Conservation (phyloP, 768 basidiomycete species). For the Lactarius quietus region DNA sequence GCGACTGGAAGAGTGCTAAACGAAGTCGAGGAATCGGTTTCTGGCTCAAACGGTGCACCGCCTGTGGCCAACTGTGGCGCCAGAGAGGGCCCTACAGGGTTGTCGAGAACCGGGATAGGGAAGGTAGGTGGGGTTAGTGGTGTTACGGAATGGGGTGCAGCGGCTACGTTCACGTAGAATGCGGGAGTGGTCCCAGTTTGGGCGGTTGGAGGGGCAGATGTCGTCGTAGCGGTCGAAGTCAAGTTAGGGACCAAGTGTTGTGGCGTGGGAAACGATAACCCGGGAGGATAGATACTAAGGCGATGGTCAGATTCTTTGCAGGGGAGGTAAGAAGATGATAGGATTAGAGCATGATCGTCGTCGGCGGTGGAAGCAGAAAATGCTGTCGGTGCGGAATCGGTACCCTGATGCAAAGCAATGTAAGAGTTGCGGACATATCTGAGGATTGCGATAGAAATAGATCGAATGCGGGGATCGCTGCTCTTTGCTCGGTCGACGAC, state of each 20-base stretch:
- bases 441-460: neutral
- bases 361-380: neutral
- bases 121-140: neutral
- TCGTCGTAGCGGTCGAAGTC: too few relatives aligned
- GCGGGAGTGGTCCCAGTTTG: too few relatives aligned
- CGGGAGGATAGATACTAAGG: too few relatives aligned
- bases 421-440: slow-evolving; percentile 4
- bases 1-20: neutral
- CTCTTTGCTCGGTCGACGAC: neutral
- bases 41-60: too few relatives aligned
- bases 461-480: neutral
- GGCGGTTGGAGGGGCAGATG: too few relatives aligned
- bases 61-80: too few relatives aligned
- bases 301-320: neutral
- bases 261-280: too few relatives aligned
- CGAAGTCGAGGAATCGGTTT: too few relatives aligned
- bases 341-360: neutral
- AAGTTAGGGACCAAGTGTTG: too few relatives aligned
- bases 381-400: neutral
- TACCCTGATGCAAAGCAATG: neutral
- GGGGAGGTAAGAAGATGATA: neutral
- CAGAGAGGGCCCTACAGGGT: too few relatives aligned
- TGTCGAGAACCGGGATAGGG: too few relatives aligned
- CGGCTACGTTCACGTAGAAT: too few relatives aligned
- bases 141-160: neutral